These are phyloP conservation scores for Russula sp. DNA, from an alignment of 768 basidiomycete genomes.

Conservation along the genomic window DNA sequence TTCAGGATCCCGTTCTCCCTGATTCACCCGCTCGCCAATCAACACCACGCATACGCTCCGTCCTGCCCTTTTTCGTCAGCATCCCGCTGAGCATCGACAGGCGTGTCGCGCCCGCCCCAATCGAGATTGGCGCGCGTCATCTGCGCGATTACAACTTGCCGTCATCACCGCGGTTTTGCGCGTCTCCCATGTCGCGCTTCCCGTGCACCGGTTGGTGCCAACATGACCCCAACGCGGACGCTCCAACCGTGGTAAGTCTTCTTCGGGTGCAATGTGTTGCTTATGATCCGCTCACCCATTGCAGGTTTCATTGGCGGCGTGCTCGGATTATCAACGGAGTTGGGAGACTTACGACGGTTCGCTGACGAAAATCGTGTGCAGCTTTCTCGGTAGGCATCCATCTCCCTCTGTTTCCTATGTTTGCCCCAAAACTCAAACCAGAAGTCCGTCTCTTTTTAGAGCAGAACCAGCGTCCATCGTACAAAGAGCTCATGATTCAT, in stretches of 20 bases:
- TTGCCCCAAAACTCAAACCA: neutral
- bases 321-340: slow-evolving; percentile 24
- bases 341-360: slow-evolving; percentile 26
- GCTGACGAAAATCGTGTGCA: slow-evolving; percentile 18
- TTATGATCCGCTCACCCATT: neutral
- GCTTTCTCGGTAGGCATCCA: slow-evolving; percentile 8
- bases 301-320: slow-evolving; percentile 23
- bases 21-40: neutral
- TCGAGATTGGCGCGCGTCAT: neutral
- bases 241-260: slow-evolving; percentile 10
- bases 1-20: neutral
- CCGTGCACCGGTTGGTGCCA: slow-evolving; percentile 25
- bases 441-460: neutral
- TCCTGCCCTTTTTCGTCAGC: slow-evolving; percentile 17
- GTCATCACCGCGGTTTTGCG: slow-evolving; percentile 17
- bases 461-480: slow-evolving; percentile 16
- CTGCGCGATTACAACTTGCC: slow-evolving; percentile 7
- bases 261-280: neutral
- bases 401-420: neutral
- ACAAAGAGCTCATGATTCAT: slow-evolving; percentile 22
- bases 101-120: slow-evolving; percentile 10
- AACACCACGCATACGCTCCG: neutral
- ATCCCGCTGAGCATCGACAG: slow-evolving; percentile 3
- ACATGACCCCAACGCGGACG: neutral
- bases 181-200: slow-evolving; percentile 21